Evolutionary conservation across 2,329 filamentous ascomycete species (phyloP), one percentile per base, ranked within the genome.

Genomic region (Neophaeococcomyces aloes): DNA sequence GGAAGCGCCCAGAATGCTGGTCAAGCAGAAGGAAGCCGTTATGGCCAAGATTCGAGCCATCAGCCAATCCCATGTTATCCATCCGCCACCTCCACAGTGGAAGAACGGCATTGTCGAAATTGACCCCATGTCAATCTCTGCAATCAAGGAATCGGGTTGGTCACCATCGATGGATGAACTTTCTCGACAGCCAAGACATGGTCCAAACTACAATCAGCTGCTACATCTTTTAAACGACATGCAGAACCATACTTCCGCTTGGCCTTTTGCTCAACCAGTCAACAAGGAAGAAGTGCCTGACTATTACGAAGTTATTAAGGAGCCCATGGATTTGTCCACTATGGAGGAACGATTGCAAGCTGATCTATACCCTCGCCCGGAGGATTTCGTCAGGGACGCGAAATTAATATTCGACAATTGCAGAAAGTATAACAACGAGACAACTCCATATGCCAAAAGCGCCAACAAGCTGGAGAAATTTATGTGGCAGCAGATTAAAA

Each of bases 281-380:
- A 95, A 93, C 61, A 81, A 83, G 53, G 91, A 98, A 57, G 91
- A 96, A 53, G 91, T 98, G 0, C 80, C 86, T n/a, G 91, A 98
- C 62, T 98, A 98, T 67, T 96, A 96, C 69, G 86, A 94, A 47
- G 88, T 96, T 48, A 98, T 98, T 69, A 88, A 88, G 60, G 84
- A 94, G 62, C 91, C 91, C 29, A 98, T 98, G 91, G 91, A 95
- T 60, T 71, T 95, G 37, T 81, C 78, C 37, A 95, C 88, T 15
- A 96, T 98, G 89, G 91, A 96, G 64, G 79, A 78, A 54, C 94
- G 94, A 65, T 81, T 95, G 51, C 88, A 96, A 59, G 86, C 86
- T 30, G 91, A 96, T 64, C 77, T 89, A 58, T 98, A 98, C 60
- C 76, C 79, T 13, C 87, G 79, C 0, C 89, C 91, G 0, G 87